Evolutionary conservation across 139 green algal genomes (phyloP).

Genomic region (Edaphochlamys debaryana): DNA sequence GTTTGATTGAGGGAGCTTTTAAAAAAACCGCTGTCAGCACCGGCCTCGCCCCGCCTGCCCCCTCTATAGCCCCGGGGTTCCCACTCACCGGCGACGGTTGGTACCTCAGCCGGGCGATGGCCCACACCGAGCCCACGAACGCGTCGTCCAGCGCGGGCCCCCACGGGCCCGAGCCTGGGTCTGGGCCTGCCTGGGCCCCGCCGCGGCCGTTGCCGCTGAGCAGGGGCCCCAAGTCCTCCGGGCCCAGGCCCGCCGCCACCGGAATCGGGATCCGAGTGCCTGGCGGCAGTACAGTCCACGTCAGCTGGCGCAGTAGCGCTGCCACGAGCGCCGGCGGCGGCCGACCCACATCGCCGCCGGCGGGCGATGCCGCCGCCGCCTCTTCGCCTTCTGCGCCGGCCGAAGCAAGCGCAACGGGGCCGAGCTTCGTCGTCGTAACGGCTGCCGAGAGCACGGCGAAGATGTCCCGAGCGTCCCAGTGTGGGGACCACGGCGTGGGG

Average conservation of each 20-base stretch:
- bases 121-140: constrained; percentile 12
- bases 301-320: constrained; percentile 1
- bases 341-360: not conserved
- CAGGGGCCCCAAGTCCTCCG: no score
- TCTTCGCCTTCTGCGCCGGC: not conserved
- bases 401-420: no score
- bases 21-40: no score
- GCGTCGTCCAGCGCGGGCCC: not conserved
- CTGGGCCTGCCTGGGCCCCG: no score
- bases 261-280: not conserved
- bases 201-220: no score
- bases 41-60: not conserved
- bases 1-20: no score
- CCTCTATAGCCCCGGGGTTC: no score
- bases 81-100: not conserved
- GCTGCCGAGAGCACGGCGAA: constrained; percentile 1
- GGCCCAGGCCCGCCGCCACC: not conserved
- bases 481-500: not conserved
- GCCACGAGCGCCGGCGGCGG: constrained; percentile 11
- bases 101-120: constrained; percentile 1
- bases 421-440: not conserved
- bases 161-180: no score
- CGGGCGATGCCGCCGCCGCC: not conserved
- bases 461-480: not conserved
- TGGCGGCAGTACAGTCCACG: not conserved